phyloP scores from a whole-genome alignment of 2,329 filamentous ascomycete species.

The Gnomoniopsis smithogilvyi region DNA sequence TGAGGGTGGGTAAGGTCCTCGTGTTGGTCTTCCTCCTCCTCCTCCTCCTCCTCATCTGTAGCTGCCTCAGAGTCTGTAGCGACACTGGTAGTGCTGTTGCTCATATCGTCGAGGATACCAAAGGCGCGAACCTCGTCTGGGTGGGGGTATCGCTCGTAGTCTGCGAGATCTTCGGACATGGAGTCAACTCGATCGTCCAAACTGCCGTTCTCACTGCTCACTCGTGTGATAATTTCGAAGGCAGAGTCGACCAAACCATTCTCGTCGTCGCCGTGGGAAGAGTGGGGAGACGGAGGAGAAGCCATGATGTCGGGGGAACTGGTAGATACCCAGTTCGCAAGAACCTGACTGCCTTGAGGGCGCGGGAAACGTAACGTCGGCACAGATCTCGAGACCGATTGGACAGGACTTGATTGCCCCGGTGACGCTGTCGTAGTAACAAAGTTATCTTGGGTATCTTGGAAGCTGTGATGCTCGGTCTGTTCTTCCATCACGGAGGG shows the following conservation, averaged over 20 bases:
- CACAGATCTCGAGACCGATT: constrained; percentile 24
- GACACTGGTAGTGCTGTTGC: constrained; percentile 20
- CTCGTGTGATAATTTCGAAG: constrained; percentile 49
- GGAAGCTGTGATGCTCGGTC: constrained; percentile 22
- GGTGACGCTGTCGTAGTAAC: constrained; percentile 12
- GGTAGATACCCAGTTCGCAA: constrained; percentile 58
- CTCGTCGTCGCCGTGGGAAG: constrained; percentile 41
- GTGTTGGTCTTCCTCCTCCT: constrained; percentile 36
- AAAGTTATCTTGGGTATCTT: constrained; percentile 18
- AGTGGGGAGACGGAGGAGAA: constrained; percentile 29
- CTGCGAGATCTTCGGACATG: constrained; percentile 17
- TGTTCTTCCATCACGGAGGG: constrained; percentile 53
- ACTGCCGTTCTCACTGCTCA: constrained; percentile 50
- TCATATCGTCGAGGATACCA: constrained; percentile 41
- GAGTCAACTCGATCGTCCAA: constrained; percentile 39
- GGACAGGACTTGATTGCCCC: constrained; percentile 24
- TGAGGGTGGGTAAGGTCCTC: neutral
- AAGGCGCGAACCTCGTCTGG: constrained; percentile 52
- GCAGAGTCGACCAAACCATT: constrained; percentile 53
- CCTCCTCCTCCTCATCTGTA: constrained; percentile 36
- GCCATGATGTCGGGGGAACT: constrained; percentile 57
- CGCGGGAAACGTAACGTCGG: constrained; percentile 54
- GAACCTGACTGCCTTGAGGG: constrained; percentile 51
- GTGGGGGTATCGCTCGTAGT: constrained; percentile 27
- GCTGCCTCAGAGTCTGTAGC: constrained; percentile 27